phyloP scores from a whole-genome alignment of 1,139 yeast genomes.

The Scheffersomyces quercinus region DNA sequence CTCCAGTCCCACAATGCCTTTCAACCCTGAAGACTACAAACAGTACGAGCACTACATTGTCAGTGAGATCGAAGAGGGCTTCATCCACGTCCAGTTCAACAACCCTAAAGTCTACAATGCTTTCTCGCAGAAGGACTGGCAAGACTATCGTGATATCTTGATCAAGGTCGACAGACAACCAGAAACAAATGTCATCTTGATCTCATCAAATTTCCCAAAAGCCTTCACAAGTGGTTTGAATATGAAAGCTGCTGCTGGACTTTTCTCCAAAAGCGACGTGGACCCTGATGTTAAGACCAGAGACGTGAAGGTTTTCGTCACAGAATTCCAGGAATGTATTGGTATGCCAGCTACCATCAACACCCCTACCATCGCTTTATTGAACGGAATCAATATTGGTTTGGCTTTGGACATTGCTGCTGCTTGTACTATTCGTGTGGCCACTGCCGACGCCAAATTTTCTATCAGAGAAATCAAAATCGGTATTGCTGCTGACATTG shows the following conservation, averaged over 20 bases:
- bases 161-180: slow-evolving; percentile 46
- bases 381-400: slow-evolving; percentile 56
- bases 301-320: slow-evolving; percentile 32
- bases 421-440: slow-evolving; percentile 59
- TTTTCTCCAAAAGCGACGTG: background rate
- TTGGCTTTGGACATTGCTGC: slow-evolving; percentile 69
- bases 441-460: slow-evolving; percentile 53
- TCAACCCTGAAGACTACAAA: slow-evolving; percentile 34
- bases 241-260: slow-evolving; percentile 37
- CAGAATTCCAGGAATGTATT: slow-evolving; percentile 60
- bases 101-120: slow-evolving; percentile 67
- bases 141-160: slow-evolving; percentile 54
- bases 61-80: slow-evolving; percentile 44
- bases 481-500: slow-evolving; percentile 82
- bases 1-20: slow-evolving; percentile 17
- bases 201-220: slow-evolving; percentile 57
- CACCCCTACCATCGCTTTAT: slow-evolving; percentile 50
- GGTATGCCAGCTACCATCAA: slow-evolving; percentile 45
- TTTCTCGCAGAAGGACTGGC: slow-evolving; percentile 54
- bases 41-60: slow-evolving; percentile 42
- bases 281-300: slow-evolving; percentile 10
- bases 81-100: slow-evolving; percentile 62
- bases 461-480: slow-evolving; percentile 71
- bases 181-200: slow-evolving; percentile 50
- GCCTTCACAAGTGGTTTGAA: slow-evolving; percentile 72